Evolutionary conservation across 805 yeast genomes (phyloP).

Genomic region (Vanderwaltozyma verrucispora): DNA sequence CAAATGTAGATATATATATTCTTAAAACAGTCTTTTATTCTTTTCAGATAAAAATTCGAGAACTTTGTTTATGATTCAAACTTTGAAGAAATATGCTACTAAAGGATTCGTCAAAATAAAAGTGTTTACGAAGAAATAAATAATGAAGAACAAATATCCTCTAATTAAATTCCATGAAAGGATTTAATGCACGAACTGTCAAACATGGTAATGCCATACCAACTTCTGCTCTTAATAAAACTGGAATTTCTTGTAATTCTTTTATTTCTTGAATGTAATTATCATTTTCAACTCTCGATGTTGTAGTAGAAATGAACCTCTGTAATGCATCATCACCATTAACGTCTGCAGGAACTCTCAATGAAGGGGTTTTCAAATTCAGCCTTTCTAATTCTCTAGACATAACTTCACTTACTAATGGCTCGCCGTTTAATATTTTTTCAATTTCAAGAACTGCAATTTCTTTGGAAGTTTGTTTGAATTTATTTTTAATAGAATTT

Average conservation of each 20-base stretch:
- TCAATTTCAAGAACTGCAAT: slow-evolving; percentile 46
- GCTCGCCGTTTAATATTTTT: slow-evolving; percentile 17
- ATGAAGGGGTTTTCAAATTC: slow-evolving; percentile 40
- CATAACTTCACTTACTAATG: slow-evolving; percentile 33
- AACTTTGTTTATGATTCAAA: no score
- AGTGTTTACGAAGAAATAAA: no score
- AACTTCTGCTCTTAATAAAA: slow-evolving; percentile 78
- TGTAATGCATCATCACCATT: background rate
- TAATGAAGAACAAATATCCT: no score
- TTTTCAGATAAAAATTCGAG: no score
- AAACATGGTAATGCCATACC: slow-evolving; percentile 95
- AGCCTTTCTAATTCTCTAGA: slow-evolving; percentile 39
- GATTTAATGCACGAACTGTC: slow-evolving; percentile 84
- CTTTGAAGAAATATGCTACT: no score
- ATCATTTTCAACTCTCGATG: slow-evolving; percentile 51
- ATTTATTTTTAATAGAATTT: slow-evolving; percentile 66
- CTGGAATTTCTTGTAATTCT: slow-evolving; percentile 71
- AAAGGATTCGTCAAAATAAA: no score
- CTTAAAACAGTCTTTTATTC: no score
- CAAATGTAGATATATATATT: no score
- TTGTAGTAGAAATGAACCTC: slow-evolving; percentile 42
- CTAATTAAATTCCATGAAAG: slow-evolving; percentile 37
- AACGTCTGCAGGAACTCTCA: slow-evolving; percentile 22
- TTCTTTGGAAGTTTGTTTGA: slow-evolving; percentile 57
- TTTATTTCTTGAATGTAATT: slow-evolving; percentile 68